A percentile compares a stretch with the other conserved stretches of the same genome.
These are phyloP conservation scores for sorghum (Sorghum bicolor) DNA, from an alignment of 176 grass and related monocot species.

Conservation along the genomic window DNA sequence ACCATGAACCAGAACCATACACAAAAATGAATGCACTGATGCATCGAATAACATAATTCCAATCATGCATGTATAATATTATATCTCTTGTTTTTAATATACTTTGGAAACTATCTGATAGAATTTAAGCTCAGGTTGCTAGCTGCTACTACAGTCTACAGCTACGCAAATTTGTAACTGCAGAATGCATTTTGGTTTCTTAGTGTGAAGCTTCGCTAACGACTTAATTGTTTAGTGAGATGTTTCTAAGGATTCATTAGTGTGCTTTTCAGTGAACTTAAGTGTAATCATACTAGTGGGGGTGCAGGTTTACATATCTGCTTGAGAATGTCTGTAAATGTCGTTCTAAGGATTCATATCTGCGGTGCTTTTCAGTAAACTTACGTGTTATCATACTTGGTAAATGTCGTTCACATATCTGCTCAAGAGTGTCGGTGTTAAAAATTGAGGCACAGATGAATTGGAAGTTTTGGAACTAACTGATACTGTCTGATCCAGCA, in stretches of 20 bases:
- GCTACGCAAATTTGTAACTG: too few species aligned
- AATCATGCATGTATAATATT: neutral
- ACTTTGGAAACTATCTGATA: neutral
- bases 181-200: too few species aligned
- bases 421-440: neutral
- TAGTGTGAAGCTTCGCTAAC: too few species aligned
- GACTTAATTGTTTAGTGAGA: too few species aligned
- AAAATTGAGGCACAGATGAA: neutral
- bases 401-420: neutral
- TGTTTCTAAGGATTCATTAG: too few species aligned
- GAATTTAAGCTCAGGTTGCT: neutral
- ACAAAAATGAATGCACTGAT: neutral
- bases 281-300: too few species aligned
- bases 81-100: neutral
- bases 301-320: neutral
- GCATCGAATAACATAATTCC: neutral
- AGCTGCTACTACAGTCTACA: neutral
- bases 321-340: neutral
- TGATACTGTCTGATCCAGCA: neutral
- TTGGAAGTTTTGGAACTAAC: neutral
- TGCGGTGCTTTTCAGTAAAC: too few species aligned
- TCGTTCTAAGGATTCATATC: too few species aligned
- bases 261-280: too few species aligned
- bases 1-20: neutral
- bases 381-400: too few species aligned